Conservation (phyloP, 306 rosid genomes). For the Dryas drummondii region DNA sequence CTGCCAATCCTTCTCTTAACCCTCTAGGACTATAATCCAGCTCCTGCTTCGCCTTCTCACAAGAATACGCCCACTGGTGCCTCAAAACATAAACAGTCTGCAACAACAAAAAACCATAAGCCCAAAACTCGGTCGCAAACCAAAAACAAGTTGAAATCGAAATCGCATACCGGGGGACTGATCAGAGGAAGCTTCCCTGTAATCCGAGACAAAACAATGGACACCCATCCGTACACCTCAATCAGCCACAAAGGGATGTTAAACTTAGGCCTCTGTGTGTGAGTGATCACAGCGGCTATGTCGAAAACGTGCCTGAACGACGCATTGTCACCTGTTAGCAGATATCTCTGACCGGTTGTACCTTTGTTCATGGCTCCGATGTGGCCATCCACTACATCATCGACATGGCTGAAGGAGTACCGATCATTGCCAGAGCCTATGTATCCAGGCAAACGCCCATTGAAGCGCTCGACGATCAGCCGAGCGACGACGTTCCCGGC, state of each 20-base stretch:
- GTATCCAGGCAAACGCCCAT: slow-evolving; percentile 85
- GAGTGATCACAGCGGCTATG: slow-evolving; percentile 62
- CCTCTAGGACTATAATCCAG: slow-evolving; percentile 61
- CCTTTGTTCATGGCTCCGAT: slow-evolving; percentile 71
- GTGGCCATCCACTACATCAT: slow-evolving; percentile 87
- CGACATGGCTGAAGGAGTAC: slow-evolving; percentile 77
- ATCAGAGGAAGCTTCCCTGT: slow-evolving; percentile 75
- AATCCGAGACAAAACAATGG: slow-evolving; percentile 54
- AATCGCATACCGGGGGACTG: slow-evolving; percentile 80
- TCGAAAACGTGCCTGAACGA: slow-evolving; percentile 76
- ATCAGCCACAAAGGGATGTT: slow-evolving; percentile 71
- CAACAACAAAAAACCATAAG: slow-evolving; percentile 4
- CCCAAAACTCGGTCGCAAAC: not conserved
- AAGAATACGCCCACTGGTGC: slow-evolving; percentile 78
- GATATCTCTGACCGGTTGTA: slow-evolving; percentile 62
- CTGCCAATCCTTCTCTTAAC: slow-evolving; percentile 76
- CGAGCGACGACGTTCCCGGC: slow-evolving; percentile 74
- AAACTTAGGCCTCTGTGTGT: slow-evolving; percentile 54
- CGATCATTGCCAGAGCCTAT: slow-evolving; percentile 65
- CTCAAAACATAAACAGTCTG: slow-evolving; percentile 72
- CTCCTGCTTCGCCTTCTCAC: slow-evolving; percentile 52
- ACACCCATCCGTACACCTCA: slow-evolving; percentile 70
- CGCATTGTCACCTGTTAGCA: slow-evolving; percentile 85
- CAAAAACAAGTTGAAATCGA: not conserved
- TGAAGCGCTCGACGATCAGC: slow-evolving; percentile 72